These are phyloP conservation scores for Candida sp. DNA, from an alignment of 1,139 yeast species.

Conservation along the genomic window DNA sequence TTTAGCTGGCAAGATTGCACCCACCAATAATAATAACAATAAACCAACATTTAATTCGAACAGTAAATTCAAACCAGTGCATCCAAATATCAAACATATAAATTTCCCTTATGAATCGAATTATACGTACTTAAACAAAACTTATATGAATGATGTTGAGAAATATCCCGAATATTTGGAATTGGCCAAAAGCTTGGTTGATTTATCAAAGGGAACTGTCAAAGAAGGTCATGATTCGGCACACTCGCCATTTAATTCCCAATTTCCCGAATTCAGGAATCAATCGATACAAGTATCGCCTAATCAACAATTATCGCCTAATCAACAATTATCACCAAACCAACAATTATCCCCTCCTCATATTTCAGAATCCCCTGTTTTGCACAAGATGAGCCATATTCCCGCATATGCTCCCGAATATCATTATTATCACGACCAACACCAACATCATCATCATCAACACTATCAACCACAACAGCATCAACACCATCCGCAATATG, in stretches of 20 bases:
- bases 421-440: conserved; percentile 4
- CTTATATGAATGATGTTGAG: conserved; percentile 43
- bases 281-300: not conserved
- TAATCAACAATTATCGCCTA: not conserved
- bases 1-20: conserved; percentile 5
- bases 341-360: conserved; percentile 3
- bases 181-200: conserved; percentile 42
- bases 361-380: conserved; percentile 2
- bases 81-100: conserved; percentile 25
- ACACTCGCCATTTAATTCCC: not conserved
- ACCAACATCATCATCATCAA: conserved; percentile 8
- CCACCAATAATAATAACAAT: conserved; percentile 5
- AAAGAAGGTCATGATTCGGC: not conserved
- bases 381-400: not conserved
- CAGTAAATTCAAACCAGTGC: conserved; percentile 26
- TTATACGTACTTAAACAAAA: conserved; percentile 47
- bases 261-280: not conserved
- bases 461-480: conserved; percentile 12
- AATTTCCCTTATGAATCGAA: conserved; percentile 56
- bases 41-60: conserved; percentile 43
- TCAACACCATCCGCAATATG: conserved; percentile 13
- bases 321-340: not conserved
- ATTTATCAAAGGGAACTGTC: conserved; percentile 22
- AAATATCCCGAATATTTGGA: conserved; percentile 48
- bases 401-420: conserved; percentile 4